These are phyloP conservation scores for Neodidymelliopsis sp. DNA, from an alignment of 2,329 filamentous ascomycete species.

Conservation along the genomic window DNA sequence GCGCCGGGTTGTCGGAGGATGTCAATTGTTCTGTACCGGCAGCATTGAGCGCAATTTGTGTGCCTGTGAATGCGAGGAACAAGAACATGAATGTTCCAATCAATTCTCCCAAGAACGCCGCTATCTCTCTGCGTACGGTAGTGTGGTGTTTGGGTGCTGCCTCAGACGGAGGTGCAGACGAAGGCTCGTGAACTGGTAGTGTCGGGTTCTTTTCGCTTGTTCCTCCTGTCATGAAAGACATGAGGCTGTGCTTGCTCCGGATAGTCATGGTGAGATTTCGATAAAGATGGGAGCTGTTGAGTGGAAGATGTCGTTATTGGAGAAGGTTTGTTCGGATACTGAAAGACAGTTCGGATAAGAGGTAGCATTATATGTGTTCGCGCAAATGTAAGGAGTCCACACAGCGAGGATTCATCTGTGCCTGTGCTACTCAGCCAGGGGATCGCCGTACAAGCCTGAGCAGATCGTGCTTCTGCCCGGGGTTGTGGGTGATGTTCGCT, in stretches of 20 bases:
- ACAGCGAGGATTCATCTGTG: conserved; percentile 2
- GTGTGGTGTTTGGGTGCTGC: conserved; percentile 2
- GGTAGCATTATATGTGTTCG: conserved; percentile 14
- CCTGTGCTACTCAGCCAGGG: conserved; percentile 14
- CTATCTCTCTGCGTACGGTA: conserved; percentile 26
- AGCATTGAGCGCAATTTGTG: conserved; percentile 59
- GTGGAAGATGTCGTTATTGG: background rate
- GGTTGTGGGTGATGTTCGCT: conserved; percentile 8
- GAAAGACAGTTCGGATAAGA: conserved; percentile 4
- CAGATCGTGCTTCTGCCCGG: conserved; percentile 14
- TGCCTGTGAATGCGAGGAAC: conserved; percentile 41
- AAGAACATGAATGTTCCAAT: conserved; percentile 58
- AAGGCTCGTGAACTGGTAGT: conserved; percentile 24
- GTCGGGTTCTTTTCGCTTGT: conserved; percentile 15
- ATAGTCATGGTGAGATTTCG: conserved; percentile 9
- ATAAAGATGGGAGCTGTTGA: background rate
- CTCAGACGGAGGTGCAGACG: conserved; percentile 14
- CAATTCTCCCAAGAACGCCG: conserved; percentile 52
- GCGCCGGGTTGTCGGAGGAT: conserved; percentile 15
- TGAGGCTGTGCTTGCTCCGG: conserved; percentile 19
- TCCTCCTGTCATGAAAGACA: conserved; percentile 18
- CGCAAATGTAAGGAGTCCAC: conserved; percentile 15
- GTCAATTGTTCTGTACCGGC: conserved; percentile 38
- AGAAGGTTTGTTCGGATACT: background rate
- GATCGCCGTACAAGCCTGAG: conserved; percentile 15